Percentiles rank a stretch among this genome's conserved stretches.
Conservation (phyloP, 148 eudicot species). For the Rhododendron molle region DNA sequence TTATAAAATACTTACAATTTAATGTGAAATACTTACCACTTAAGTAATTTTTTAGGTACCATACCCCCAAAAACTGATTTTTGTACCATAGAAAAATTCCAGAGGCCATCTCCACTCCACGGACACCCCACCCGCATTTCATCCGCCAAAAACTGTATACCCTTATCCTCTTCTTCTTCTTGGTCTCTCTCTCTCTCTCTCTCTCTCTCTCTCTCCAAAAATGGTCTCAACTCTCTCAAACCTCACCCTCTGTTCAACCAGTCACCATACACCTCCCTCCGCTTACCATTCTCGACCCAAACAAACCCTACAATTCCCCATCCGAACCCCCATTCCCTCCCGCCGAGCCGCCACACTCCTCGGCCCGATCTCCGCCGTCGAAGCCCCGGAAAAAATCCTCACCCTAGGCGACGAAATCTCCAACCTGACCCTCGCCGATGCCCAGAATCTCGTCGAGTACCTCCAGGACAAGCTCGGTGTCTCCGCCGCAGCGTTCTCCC, state of each 20-base stretch:
- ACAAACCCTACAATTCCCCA: slow-evolving; percentile 32
- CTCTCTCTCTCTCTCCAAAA: background rate
- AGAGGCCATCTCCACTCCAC: too few relatives aligned
- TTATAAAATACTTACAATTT: too few relatives aligned
- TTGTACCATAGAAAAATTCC: too few relatives aligned
- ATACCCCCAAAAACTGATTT: too few relatives aligned
- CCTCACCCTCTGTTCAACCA: slow-evolving; percentile 22
- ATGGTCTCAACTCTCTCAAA: slow-evolving; percentile 9
- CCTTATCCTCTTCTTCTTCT: slow-evolving; percentile 7
- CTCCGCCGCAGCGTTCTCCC: slow-evolving; percentile 73
- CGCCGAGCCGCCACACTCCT: slow-evolving; percentile 37
- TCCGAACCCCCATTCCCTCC: slow-evolving; percentile 19
- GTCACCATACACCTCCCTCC: slow-evolving; percentile 23
- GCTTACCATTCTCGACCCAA: slow-evolving; percentile 17
- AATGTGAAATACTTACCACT: too few relatives aligned
- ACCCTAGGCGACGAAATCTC: slow-evolving; percentile 54
- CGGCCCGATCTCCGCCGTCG: slow-evolving; percentile 66
- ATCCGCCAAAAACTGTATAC: too few relatives aligned
- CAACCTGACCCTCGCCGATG: slow-evolving; percentile 58
- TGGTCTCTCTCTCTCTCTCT: background rate
- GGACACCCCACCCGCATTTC: too few relatives aligned
- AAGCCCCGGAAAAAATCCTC: slow-evolving; percentile 59
- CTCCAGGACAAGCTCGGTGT: slow-evolving; percentile 44
- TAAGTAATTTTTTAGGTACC: too few relatives aligned
- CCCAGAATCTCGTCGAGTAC: slow-evolving; percentile 44